A percentile compares a stretch with the other conserved stretches of the same genome.
Evolutionary conservation across 2,329 filamentous ascomycete genomes (phyloP).

Genomic region (Aspergillus fischeri): DNA sequence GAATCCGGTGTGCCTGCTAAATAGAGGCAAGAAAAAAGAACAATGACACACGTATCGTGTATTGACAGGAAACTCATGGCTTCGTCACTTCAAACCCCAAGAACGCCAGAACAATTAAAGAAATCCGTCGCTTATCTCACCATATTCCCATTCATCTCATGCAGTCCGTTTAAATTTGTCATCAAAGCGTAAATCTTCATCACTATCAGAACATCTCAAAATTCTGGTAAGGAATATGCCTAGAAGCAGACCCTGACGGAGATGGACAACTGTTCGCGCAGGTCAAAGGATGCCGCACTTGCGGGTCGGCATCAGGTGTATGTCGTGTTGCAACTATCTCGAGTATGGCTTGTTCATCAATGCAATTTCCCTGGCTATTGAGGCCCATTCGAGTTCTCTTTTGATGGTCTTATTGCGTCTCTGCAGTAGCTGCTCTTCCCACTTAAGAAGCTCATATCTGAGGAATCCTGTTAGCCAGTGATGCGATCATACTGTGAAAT

Average conservation of each 20-base stretch:
- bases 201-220: not conserved
- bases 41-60: not conserved
- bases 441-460: slow-evolving; percentile 82
- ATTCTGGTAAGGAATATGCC: not conserved
- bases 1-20: not conserved
- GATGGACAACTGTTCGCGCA: not conserved
- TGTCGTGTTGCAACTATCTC: slow-evolving; percentile 45
- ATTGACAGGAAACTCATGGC: slow-evolving; percentile 1
- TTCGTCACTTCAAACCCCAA: not conserved
- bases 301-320: not conserved
- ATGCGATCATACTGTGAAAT: not conserved
- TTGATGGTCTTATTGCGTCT: slow-evolving; percentile 53
- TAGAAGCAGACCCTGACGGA: not conserved
- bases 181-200: not conserved
- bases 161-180: not conserved
- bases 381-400: slow-evolving; percentile 86
- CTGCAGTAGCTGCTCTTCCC: slow-evolving; percentile 74
- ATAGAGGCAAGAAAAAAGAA: slow-evolving; percentile 4
- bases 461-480: slow-evolving; percentile 11
- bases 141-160: not conserved
- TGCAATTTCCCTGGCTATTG: slow-evolving; percentile 83
- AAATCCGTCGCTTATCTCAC: slow-evolving; percentile 1
- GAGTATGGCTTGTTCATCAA: slow-evolving; percentile 95
- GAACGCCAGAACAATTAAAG: not conserved
- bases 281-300: not conserved